Evolutionary conservation across 192 early-diverging fungal genomes (phyloP).

Genomic region (Entophlyctis luteolus): DNA sequence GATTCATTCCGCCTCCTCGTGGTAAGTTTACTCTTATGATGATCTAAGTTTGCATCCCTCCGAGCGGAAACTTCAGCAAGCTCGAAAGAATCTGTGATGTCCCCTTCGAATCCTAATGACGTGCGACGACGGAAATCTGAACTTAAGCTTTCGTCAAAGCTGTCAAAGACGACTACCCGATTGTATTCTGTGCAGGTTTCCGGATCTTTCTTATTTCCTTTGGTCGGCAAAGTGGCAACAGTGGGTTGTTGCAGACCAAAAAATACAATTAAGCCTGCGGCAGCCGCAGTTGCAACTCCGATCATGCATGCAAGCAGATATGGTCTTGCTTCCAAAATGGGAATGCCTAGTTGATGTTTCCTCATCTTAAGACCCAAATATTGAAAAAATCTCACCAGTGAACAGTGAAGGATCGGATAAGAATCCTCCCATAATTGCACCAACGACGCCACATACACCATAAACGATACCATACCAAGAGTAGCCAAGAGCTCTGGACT

Average conservation of each 20-base stretch:
- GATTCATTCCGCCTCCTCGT: neutral
- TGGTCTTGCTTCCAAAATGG: constrained; percentile 8
- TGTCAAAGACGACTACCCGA: constrained; percentile 3
- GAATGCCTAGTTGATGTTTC: neutral
- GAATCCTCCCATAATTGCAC: constrained; percentile 36
- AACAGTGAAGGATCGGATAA: constrained; percentile 35
- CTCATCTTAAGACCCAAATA: neutral
- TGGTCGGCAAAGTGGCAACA: no score
- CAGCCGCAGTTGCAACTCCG: neutral
- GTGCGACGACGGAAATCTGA: neutral
- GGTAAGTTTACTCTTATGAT: no score
- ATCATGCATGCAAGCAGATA: constrained; percentile 9
- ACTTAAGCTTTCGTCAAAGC: neutral
- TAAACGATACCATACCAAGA: constrained; percentile 41
- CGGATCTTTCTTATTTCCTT: neutral
- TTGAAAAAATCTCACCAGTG: neutral
- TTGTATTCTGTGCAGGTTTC: neutral
- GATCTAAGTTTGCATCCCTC: neutral
- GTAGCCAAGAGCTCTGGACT: constrained; percentile 32
- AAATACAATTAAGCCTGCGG: neutral
- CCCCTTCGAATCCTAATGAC: neutral
- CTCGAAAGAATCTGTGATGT: constrained; percentile 5
- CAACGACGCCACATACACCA: constrained; percentile 30
- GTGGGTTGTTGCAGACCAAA: constrained; percentile 2
- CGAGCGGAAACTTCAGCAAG: neutral